Evolutionary conservation across 768 basidiomycete genomes (phyloP), one percentile per base, ranked within the genome.

Genomic region (Agaricus blazei): DNA sequence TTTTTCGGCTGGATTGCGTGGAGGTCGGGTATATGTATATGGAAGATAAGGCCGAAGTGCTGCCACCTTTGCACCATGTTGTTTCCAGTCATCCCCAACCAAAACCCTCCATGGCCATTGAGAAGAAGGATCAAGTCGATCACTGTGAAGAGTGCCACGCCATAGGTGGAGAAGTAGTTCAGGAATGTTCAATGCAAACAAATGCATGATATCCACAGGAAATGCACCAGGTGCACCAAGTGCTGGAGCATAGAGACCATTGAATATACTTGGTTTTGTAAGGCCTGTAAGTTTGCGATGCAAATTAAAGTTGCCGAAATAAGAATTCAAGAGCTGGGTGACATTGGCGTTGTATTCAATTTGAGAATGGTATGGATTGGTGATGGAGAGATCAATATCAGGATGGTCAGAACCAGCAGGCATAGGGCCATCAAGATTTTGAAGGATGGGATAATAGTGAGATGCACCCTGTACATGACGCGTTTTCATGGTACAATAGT

Each of bases 131-230:
- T 0, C 5, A 9, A 55, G 56, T 2, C 47, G 14, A 43, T 67
- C 62, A 0, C 73, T 72, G 14, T 57, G 36, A 37, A 8, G 36
- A 64, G 56, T 64, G 48, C 65, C 67, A 60, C 68, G 59, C 76
- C 72, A 62, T 54, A 74, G 34, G 24, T 48, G 6, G 47, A 79
- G 3, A 38, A 78, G 42, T 1, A 78, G 64, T 19, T 77, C 74
- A 4, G 70, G 68, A 48, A 78, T 66, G 24, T 68, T 68, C 47
- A 74, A 56, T 3, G 56, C 55, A 3, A 64, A 19, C 0, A 74
- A 63, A 57, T 78, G 74, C 76, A 81, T 81, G 0, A 69, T n/a
- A 54, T 81, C 76, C 19, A 19, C 19, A 19, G 19, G 19, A 19
- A 19, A 19, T 19, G 19, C 19, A 19, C 19, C 19, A 19, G 75